Evolutionary conservation across 2,329 filamentous ascomycete species (phyloP), one percentile per base, ranked within the genome.

Genomic region (Colletotrichum liaoningense): DNA sequence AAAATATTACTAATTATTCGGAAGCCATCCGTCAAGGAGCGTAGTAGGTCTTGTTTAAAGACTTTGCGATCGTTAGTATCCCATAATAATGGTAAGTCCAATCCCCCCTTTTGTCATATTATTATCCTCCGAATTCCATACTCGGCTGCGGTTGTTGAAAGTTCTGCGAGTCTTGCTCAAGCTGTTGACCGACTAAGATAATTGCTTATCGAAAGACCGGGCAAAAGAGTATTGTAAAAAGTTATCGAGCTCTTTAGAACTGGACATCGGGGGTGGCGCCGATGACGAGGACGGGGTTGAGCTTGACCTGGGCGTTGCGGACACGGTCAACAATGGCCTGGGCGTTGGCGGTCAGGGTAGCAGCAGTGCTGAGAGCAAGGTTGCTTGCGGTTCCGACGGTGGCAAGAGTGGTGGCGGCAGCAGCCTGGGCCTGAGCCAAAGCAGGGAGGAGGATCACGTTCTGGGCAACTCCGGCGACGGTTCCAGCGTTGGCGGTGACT

Each of bases 11-110:
- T 35, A 22, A 70, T 46, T 60, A 67, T 54, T 66, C 55, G 22
- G 4, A 42, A 56, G 26, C 14, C 33, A 67, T 63, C 56, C 63
- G 14, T 30, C n/a, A 71, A 67, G 24, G 64, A 71, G 57, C 56
- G 69, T 56, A 62, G 6, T 16, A 49, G 42, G 28, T 52, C 28
- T 22, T 16, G 38, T 42, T 28, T 42, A 19, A 16, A 33, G 16
- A 14, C 22, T 4, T 4, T 16, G 19, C 38, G 14, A 9, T 24
- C 42, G 46, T 38, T 28, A 63, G 35, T 33, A 35, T 22, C 5
- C 28, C 42, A 49, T 49, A 49, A 14, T 46, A 54, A 52, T 65
- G 30, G 35, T 28, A 11, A 16, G 14, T 22, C 11, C 35, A 57
- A 26, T 49, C 12, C 52, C 52, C 52, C 26, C 16, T 22, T 28